A percentile compares a stretch with the other conserved stretches of the same genome.
These are phyloP conservation scores for Phanerochaete carnosa DNA, from an alignment of 768 basidiomycete species.

Conservation along the genomic window DNA sequence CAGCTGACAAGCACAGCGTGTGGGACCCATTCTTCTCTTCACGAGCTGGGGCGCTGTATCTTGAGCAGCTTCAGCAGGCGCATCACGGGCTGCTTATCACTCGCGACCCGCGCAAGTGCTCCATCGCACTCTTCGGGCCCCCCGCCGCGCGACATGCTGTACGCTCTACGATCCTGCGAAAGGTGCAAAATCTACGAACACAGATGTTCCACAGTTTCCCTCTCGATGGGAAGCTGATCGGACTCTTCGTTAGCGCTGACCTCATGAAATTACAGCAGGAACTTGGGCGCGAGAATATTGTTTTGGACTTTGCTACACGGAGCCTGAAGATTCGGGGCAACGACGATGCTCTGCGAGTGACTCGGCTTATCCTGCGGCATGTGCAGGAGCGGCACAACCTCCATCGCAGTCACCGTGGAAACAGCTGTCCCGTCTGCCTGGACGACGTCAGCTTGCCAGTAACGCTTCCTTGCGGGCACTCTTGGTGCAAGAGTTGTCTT, in stretches of 20 bases:
- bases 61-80: slow-evolving; percentile 39
- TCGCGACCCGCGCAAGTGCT: slow-evolving; percentile 37
- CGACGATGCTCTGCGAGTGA: slow-evolving; percentile 39
- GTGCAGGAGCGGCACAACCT: slow-evolving; percentile 26
- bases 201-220: slow-evolving; percentile 42
- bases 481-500: slow-evolving; percentile 66
- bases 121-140: slow-evolving; percentile 54
- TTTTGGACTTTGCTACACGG: slow-evolving; percentile 41
- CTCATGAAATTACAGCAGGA: slow-evolving; percentile 42
- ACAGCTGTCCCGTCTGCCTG: slow-evolving; percentile 69
- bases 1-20: slow-evolving; percentile 44
- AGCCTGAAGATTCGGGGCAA: slow-evolving; percentile 56
- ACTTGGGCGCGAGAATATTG: slow-evolving; percentile 57
- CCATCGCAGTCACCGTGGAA: slow-evolving; percentile 12
- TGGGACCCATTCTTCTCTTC: slow-evolving; percentile 67
- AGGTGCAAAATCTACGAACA: slow-evolving; percentile 40
- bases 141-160: slow-evolving; percentile 37
- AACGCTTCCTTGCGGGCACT: slow-evolving; percentile 60
- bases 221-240: slow-evolving; percentile 43
- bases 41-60: slow-evolving; percentile 38
- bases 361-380: slow-evolving; percentile 37
- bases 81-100: slow-evolving; percentile 42
- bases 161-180: slow-evolving; percentile 43
- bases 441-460: slow-evolving; percentile 49
- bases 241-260: slow-evolving; percentile 43